phyloP scores from a whole-genome alignment of 2,329 filamentous ascomycete genomes.

The Neofusicoccum umdonicola region DNA sequence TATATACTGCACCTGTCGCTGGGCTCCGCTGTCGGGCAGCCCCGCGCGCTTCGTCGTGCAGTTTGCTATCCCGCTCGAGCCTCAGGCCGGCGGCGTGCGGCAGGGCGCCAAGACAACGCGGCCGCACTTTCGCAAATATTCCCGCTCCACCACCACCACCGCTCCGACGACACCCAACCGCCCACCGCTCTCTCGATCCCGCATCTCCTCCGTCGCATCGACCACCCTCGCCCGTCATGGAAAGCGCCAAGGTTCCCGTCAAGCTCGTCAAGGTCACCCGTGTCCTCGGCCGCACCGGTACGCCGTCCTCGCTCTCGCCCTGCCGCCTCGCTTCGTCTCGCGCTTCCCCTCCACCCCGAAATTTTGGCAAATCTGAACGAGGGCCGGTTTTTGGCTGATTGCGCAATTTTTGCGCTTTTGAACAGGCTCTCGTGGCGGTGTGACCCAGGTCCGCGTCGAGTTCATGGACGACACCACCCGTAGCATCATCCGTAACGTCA shows the following conservation, averaged over 20 bases:
- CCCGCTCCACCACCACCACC: conserved; percentile 8
- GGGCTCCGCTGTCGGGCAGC: conserved; percentile 3
- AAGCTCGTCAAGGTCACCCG: conserved; percentile 99
- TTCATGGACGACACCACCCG: conserved; percentile 99
- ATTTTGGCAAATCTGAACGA: background rate
- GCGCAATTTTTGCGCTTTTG: background rate
- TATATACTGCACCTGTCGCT: background rate
- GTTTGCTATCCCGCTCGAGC: background rate
- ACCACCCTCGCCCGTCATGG: conserved; percentile 58
- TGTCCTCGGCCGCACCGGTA: conserved; percentile 97
- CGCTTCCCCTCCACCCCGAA: background rate
- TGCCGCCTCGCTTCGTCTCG: background rate
- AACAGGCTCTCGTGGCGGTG: conserved; percentile 96
- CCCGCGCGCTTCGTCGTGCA: background rate
- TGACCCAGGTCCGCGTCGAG: conserved; percentile 99
- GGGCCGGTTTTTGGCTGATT: conserved; percentile 7
- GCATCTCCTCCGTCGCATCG: background rate
- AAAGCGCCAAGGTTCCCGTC: conserved; percentile 89
- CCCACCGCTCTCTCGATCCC: background rate
- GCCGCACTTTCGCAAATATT: conserved; percentile 17
- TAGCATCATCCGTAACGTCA: conserved; percentile 99
- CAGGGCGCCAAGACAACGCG: conserved; percentile 13
- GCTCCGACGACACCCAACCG: background rate
- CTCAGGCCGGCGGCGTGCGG: conserved; percentile 6
- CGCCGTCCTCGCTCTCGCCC: conserved; percentile 32